phyloP scores from a whole-genome alignment of 441 rosid genomes.

The Lepidium campestre region DNA sequence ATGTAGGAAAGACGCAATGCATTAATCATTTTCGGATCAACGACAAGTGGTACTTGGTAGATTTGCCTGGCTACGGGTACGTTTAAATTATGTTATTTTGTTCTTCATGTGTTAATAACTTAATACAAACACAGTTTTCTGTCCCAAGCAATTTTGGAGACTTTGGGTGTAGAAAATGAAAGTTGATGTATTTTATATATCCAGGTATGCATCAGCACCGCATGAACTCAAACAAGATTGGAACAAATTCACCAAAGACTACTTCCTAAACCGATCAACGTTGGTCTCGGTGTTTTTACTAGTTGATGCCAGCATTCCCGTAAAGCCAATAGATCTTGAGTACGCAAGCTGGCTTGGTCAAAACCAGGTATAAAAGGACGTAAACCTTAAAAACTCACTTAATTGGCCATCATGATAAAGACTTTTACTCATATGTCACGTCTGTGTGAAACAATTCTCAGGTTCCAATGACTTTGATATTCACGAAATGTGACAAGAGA shows the following conservation, averaged over 20 bases:
- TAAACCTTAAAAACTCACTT: not conserved
- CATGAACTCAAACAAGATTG: slow-evolving; percentile 72
- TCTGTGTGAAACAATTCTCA: slow-evolving; percentile 21
- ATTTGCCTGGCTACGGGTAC: slow-evolving; percentile 97
- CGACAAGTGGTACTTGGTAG: slow-evolving; percentile 87
- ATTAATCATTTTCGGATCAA: slow-evolving; percentile 91
- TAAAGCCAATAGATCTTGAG: slow-evolving; percentile 82
- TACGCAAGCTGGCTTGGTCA: slow-evolving; percentile 95
- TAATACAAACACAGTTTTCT: not conserved
- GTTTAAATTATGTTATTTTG: slow-evolving; percentile 10
- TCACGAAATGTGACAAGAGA: slow-evolving; percentile 93
- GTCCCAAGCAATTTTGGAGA: not conserved
- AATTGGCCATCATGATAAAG: not conserved
- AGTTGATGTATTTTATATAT: slow-evolving; percentile 1
- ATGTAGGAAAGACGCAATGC: slow-evolving; percentile 90
- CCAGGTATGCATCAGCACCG: slow-evolving; percentile 88
- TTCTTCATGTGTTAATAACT: not conserved
- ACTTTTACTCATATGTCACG: not conserved
- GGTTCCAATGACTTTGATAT: slow-evolving; percentile 89
- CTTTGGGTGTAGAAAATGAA: not conserved
- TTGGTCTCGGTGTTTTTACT: slow-evolving; percentile 86
- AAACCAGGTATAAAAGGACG: slow-evolving; percentile 53
- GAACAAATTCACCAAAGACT: slow-evolving; percentile 76
- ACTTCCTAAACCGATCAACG: slow-evolving; percentile 74
- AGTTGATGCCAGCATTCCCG: slow-evolving; percentile 88